Conservation (phyloP, 768 basidiomycete species). For the Hygrocybe punicea region DNA sequence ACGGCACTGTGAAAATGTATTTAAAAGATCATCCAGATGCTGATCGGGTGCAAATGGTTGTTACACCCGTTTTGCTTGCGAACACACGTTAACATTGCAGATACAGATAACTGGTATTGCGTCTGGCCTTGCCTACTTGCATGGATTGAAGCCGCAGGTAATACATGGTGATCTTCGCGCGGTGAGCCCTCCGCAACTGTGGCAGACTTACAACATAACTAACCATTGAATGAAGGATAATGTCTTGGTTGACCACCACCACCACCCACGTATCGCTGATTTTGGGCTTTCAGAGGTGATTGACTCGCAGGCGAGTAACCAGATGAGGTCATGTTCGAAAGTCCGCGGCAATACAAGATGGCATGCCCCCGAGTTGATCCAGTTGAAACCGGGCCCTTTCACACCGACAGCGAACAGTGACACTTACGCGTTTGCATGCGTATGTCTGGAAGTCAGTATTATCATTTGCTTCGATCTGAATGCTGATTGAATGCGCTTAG, state of each 20-base stretch:
- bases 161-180: not conserved
- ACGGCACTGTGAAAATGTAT: not conserved
- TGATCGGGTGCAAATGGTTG: not conserved
- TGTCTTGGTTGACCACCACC: not conserved
- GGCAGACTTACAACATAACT: not conserved
- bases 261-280: not conserved
- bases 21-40: not conserved
- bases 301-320: not conserved
- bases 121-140: not conserved
- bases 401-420: not conserved
- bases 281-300: not conserved
- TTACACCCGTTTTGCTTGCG: not conserved
- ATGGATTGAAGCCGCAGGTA: not conserved
- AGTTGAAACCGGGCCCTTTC: not conserved
- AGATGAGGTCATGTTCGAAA: not conserved
- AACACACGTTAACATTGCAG: not conserved
- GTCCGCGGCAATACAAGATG: not conserved
- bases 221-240: not conserved
- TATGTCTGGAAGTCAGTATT: not conserved
- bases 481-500: not conserved
- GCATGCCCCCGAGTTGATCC: not conserved
- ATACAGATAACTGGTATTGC: not conserved
- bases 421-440: not conserved
- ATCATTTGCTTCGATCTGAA: not conserved
- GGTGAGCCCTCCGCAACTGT: not conserved